Evolutionary conservation across 2,329 filamentous ascomycete species (phyloP), one percentile per base, ranked within the genome.

Genomic region (Aspergillus tamarii): DNA sequence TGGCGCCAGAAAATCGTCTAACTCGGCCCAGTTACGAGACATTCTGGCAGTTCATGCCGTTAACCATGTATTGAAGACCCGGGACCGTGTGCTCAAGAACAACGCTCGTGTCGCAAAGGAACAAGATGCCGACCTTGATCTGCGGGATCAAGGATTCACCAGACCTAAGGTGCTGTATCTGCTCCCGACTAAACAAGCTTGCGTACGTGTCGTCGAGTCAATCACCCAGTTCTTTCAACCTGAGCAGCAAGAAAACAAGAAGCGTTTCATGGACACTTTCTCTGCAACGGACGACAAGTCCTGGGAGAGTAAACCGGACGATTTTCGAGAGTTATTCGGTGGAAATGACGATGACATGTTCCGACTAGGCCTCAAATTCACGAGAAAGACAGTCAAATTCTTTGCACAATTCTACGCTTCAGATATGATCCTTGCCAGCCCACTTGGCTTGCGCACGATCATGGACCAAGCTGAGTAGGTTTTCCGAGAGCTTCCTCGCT

Each of bases 271-370:
- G 43, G 94, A 97, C 61, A 87, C 87, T 1, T 99, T 94, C 77
- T 84, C 89, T 8, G 86, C 89, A 32, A 86, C 87, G 45, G 87
- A 91, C 26, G 85, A 89, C 64, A 87, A 87, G 45, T 90, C 93
- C 69, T 88, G 89, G 30, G 82, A 86, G 10, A 88, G 91, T 73
- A 92, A 93, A 73, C 90, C 95, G 0, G 90, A 89, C 3, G 95
- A 98, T 76, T 98, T 96, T 79, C 85, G 87, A 28, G 91, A 96
- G 62, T 84, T 98, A 0, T 99, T 99, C 73, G 90, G 90, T 65
- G 95, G 95, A 64, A 98, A 97, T 75, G 93, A 97, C 75, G 95
- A 98, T 75, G 95, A 99, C 80, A 95, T 96, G 87, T 99, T 98
- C 81, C 89, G 94, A 3, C 83, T 98, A 2, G 95, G 94, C n/a